These are phyloP conservation scores for Penicillium simplicissimum DNA, from an alignment of 495 filamentous ascomycete genomes.

Conservation along the genomic window DNA sequence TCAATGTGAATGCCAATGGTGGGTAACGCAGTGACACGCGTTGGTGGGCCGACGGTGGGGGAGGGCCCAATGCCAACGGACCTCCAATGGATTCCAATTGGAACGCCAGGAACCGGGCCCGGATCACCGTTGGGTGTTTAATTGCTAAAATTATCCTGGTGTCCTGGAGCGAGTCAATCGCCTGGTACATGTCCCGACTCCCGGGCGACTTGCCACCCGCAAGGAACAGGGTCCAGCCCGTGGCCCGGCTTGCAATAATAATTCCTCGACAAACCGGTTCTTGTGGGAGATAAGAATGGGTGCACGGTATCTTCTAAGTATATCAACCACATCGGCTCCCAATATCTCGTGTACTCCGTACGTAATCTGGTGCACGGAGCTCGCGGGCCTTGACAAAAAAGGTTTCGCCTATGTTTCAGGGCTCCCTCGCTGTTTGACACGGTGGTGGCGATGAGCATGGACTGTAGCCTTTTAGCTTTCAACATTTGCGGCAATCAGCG, in stretches of 20 bases:
- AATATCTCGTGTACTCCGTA: background rate
- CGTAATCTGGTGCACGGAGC: conserved; percentile 13
- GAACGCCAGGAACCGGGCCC: conserved; percentile 20
- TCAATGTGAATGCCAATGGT: too few relatives aligned
- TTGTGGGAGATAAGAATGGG: background rate
- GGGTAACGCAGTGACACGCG: conserved; percentile 30
- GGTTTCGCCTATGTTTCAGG: conserved; percentile 18
- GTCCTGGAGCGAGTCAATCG: background rate
- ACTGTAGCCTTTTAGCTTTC: background rate
- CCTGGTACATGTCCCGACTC: conserved; percentile 1
- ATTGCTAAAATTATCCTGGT: conserved; percentile 21
- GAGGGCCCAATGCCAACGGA: background rate
- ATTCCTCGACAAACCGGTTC: background rate
- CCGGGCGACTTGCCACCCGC: conserved; percentile 12
- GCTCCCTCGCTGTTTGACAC: conserved; percentile 7
- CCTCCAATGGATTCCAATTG: conserved; percentile 21
- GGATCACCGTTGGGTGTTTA: conserved; percentile 5
- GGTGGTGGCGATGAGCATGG: conserved; percentile 19
- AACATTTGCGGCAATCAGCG: background rate
- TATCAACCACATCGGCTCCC: too few relatives aligned
- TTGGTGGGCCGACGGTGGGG: conserved; percentile 31
- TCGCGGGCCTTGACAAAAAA: background rate
- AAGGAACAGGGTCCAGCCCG: background rate
- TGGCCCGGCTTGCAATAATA: background rate
- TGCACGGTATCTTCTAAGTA: too few relatives aligned